Base-by-base conservation (phyloP, 1,139 yeast genomes). In the Pichia norvegensis region DNA sequence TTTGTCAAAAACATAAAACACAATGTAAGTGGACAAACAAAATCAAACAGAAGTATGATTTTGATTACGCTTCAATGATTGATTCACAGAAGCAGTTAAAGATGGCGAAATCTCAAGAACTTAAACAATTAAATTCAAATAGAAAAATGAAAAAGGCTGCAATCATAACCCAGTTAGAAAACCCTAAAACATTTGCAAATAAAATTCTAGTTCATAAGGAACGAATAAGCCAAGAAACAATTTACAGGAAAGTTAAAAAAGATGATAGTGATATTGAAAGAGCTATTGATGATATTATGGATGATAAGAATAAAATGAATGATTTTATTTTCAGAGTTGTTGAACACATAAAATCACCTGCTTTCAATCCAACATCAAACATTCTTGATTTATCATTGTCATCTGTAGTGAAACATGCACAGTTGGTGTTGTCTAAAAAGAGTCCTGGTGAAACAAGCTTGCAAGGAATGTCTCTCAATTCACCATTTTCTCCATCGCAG, bases 21-120 rank as follows among this genome's bases (percentile, higher is more conserved):
- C 49, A 45, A 20, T 62, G 66, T 48, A 40, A 49, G 5, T 57
- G 64, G 55, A 49, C 55, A 23, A 45, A 47, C 4, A 22, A 40
- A 1, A 31, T 31, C n/a, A 21, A 40, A 4, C 40, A 42, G 4
- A 44, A 44, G 4, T 42, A 45, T 11, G 47, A 48, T 1, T 55
- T 55, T 36, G 49, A 54, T 41, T n/a, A 53, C 4, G 46, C 52
- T 27, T 47, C 44, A 23, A 41, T 57, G n/a, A 36, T 50, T 20
- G 54, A 54, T 40, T 51, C 58, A 1, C 60, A 56, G 19, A 51
- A 51, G 22, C 38, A 52, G 31, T 50, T 55, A 16, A 23, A 29
- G 25, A 4, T 27, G 41, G 41, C 17, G 4, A 29, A 20, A 11
- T 38, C 20, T 4, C 20, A 31, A 16, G 35, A 16, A 8, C 6